phyloP scores from a whole-genome alignment of 2,329 filamentous ascomycete genomes.

The Pseudopithomyces chartarum region DNA sequence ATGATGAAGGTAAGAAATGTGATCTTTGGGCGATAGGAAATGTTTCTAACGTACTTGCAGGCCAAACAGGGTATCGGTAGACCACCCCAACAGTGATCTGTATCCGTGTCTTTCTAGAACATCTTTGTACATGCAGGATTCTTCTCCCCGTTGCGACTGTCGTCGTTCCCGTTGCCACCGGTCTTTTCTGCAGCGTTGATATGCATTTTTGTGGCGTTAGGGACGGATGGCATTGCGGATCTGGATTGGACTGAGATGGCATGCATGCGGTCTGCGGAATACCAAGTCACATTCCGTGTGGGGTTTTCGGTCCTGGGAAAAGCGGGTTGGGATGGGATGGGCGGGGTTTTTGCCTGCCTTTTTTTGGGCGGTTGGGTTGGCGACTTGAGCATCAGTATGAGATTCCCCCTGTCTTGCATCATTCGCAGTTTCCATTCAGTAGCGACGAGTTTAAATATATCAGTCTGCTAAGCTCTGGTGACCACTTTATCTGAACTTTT shows the following conservation, averaged over 20 bases:
- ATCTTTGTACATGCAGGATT: not conserved
- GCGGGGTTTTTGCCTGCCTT: not conserved
- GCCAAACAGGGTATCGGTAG: conserved; percentile 46
- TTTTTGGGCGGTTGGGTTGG: not conserved
- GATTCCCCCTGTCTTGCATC: conserved; percentile 8
- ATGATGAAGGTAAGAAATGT: conserved; percentile 81
- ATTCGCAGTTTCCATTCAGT: too few species aligned
- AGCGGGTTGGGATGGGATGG: too few species aligned
- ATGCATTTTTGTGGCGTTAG: conserved; percentile 13
- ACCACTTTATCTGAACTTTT: too few species aligned
- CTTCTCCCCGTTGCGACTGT: not conserved
- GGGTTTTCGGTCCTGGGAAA: too few species aligned
- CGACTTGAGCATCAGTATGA: not conserved
- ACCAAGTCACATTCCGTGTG: too few species aligned
- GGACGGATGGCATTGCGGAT: not conserved
- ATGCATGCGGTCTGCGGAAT: too few species aligned
- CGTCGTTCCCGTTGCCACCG: not conserved
- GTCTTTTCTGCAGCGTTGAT: not conserved
- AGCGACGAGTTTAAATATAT: too few species aligned
- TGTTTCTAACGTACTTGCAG: conserved; percentile 27
- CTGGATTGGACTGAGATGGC: not conserved
- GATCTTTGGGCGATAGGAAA: not conserved
- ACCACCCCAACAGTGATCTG: conserved; percentile 27
- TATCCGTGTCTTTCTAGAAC: not conserved
- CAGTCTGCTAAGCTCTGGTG: too few species aligned